A percentile compares a stretch with the other conserved stretches of the same genome.
phyloP scores from a whole-genome alignment of 2,329 filamentous ascomycete genomes.

The Cercospora zeae-maydis region DNA sequence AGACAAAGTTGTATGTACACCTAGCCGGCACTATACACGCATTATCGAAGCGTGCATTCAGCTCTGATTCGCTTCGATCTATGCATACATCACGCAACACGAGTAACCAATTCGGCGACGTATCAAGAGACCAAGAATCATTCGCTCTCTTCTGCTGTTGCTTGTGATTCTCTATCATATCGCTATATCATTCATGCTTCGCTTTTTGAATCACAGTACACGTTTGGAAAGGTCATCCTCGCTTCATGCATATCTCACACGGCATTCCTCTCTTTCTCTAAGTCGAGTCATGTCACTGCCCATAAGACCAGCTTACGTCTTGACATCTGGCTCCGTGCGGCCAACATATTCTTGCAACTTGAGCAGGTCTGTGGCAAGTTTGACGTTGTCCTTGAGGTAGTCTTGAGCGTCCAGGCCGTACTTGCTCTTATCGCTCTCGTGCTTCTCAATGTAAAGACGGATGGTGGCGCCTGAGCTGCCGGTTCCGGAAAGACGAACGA shows the following conservation, averaged over 20 bases:
- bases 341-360: conserved; percentile 93
- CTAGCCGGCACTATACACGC: background rate
- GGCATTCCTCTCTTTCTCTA: background rate
- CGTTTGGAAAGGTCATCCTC: background rate
- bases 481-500: conserved; percentile 91
- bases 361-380: conserved; percentile 76
- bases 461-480: conserved; percentile 95
- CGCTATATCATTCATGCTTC: conserved; percentile 1
- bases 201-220: conserved; percentile 1
- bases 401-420: conserved; percentile 84
- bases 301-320: conserved; percentile 61
- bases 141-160: background rate
- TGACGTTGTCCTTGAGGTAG: conserved; percentile 86
- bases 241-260: conserved; percentile 4
- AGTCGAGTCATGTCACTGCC: background rate
- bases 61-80: background rate
- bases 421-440: conserved; percentile 74
- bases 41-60: background rate
- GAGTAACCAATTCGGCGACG: no score
- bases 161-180: background rate
- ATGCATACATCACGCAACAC: background rate
- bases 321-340: conserved; percentile 90
- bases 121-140: background rate
- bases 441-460: conserved; percentile 93
- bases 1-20: background rate